phyloP scores from a whole-genome alignment of 768 basidiomycete genomes.

The Hygrocybe coccinea region DNA sequence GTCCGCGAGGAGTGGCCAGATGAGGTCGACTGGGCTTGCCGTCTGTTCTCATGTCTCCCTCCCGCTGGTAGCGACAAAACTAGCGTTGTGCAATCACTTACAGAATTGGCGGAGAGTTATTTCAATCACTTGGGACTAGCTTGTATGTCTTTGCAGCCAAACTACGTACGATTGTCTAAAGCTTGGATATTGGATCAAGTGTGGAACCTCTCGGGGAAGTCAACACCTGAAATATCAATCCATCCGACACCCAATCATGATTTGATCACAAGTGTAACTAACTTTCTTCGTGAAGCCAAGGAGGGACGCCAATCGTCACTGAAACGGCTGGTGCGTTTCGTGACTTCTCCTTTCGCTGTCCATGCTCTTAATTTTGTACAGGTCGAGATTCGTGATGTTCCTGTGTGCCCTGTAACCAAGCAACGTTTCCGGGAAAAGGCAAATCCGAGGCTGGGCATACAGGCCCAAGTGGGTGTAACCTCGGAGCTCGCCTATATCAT shows the following conservation, averaged over 20 bases:
- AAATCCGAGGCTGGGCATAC: background rate
- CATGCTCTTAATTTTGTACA: background rate
- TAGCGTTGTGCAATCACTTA: background rate
- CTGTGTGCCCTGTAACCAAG: background rate
- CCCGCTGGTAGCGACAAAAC: background rate
- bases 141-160: background rate
- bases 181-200: background rate
- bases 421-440: background rate
- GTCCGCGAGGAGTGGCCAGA: background rate
- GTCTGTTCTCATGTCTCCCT: background rate
- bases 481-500: conserved; percentile 2
- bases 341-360: background rate
- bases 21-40: conserved; percentile 1
- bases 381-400: background rate
- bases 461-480: background rate
- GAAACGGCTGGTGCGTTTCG: background rate
- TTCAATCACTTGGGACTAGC: background rate
- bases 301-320: background rate
- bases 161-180: background rate
- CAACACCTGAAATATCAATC: background rate
- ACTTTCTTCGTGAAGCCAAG: background rate
- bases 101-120: background rate
- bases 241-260: background rate
- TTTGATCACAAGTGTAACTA: background rate
- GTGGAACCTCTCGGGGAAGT: background rate